Conservation (phyloP, 2,329 filamentous ascomycete genomes). For the Fusarium musae region DNA sequence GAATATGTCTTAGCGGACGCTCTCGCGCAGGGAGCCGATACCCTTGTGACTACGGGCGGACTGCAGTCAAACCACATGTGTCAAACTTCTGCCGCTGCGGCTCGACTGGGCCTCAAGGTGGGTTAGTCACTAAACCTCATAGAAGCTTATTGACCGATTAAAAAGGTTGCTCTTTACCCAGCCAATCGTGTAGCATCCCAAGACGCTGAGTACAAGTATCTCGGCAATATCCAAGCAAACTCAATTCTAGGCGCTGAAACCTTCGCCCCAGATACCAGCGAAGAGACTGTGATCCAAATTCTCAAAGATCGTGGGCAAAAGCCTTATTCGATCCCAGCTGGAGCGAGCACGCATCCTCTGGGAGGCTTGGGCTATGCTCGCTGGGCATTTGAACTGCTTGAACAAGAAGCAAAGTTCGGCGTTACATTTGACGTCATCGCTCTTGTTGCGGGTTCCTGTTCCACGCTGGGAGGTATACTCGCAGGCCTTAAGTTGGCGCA, state of each 20-base stretch:
- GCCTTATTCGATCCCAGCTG: constrained; percentile 21
- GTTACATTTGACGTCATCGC: constrained; percentile 13
- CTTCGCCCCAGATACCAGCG: constrained; percentile 9
- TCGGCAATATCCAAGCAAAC: constrained; percentile 27
- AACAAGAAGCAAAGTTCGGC: constrained; percentile 13
- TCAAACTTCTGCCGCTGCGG: constrained; percentile 28
- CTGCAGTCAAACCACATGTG: constrained; percentile 34
- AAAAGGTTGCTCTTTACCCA: constrained; percentile 25
- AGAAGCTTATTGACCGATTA: not conserved
- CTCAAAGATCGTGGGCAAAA: constrained; percentile 10
- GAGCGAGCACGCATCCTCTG: constrained; percentile 18
- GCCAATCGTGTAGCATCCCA: constrained; percentile 2
- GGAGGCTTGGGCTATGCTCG: constrained; percentile 27
- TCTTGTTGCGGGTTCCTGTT: constrained; percentile 25
- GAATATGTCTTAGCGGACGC: constrained; percentile 31
- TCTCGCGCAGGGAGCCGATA: constrained; percentile 19
- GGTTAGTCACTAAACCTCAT: rapidly evolving
- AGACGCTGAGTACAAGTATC: constrained; percentile 15
- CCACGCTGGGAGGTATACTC: constrained; percentile 17
- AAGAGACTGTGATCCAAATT: not conserved
- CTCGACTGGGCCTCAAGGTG: constrained; percentile 23
- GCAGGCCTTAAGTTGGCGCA: constrained; percentile 25
- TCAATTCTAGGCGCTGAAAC: constrained; percentile 22
- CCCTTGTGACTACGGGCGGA: constrained; percentile 25
- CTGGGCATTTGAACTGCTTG: constrained; percentile 28